Conservation (phyloP, 768 basidiomycete genomes). For the Rhodotorula babjevae region DNA sequence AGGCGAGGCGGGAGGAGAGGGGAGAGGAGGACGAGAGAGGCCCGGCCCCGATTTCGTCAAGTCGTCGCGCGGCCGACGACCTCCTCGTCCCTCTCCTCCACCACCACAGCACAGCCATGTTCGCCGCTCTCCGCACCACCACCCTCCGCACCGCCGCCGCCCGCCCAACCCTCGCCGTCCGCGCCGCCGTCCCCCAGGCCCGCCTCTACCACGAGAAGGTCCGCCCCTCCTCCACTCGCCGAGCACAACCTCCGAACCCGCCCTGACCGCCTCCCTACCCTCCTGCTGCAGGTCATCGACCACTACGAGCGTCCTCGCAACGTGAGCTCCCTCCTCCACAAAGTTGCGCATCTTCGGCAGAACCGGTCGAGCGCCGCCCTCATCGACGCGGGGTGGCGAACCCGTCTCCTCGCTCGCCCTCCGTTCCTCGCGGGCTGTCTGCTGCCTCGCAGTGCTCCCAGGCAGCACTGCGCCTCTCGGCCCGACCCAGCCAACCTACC, state of each 20-base stretch:
- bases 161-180: conserved; percentile 1
- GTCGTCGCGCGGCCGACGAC: too few species aligned
- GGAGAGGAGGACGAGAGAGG: neutral
- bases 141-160: conserved; percentile 13
- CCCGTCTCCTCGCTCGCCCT: neutral
- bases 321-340: conserved; percentile 53
- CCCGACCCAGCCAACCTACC: too few species aligned
- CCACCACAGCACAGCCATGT: neutral
- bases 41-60: too few species aligned
- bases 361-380: neutral
- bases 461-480: too few species aligned
- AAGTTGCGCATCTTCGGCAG: too few species aligned
- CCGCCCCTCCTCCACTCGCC: neutral
- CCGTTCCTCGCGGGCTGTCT: neutral
- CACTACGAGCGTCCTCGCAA: conserved; percentile 98
- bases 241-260: neutral
- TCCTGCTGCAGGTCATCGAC: conserved; percentile 66
- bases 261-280: neutral
- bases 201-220: conserved; percentile 40
- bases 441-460: conserved; percentile 34
- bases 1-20: too few species aligned
- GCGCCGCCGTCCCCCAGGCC: conserved; percentile 22
- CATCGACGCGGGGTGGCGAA: neutral
- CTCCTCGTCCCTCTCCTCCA: neutral
- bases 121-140: conserved; percentile 13